phyloP scores from a whole-genome alignment of 257 asterid genomes.

The Eucommia ulmoides region DNA sequence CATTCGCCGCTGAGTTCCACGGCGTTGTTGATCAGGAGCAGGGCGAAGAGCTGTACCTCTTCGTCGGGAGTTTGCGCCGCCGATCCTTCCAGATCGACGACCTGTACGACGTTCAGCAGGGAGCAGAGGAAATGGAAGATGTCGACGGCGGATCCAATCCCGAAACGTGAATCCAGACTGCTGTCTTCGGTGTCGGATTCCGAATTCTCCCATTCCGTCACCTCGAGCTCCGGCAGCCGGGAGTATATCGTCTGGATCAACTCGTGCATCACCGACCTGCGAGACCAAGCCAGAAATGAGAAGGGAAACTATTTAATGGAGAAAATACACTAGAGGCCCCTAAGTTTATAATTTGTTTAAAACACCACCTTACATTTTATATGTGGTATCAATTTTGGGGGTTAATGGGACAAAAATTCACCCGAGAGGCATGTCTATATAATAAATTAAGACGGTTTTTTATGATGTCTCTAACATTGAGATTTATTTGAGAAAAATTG shows the following conservation, averaged over 20 bases:
- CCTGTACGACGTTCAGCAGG: slow-evolving; percentile 63
- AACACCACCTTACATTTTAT: too few relatives aligned
- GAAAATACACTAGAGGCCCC: too few relatives aligned
- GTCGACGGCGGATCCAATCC: slow-evolving; percentile 68
- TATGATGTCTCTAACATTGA: too few relatives aligned
- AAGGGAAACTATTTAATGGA: too few relatives aligned
- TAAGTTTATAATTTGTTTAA: too few relatives aligned
- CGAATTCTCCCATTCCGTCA: slow-evolving; percentile 62
- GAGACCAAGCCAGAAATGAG: too few relatives aligned
- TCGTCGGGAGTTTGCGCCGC: slow-evolving; percentile 43
- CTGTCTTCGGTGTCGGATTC: slow-evolving; percentile 84
- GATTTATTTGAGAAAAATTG: too few relatives aligned
- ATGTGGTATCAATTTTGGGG: too few relatives aligned
- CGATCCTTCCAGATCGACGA: slow-evolving; percentile 43
- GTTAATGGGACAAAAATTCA: too few relatives aligned
- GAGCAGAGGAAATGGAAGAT: slow-evolving; percentile 90
- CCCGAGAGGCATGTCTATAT: too few relatives aligned
- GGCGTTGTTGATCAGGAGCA: slow-evolving; percentile 65
- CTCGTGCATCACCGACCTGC: slow-evolving; percentile 90
- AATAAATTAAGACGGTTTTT: too few relatives aligned
- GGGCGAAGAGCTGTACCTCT: slow-evolving; percentile 60
- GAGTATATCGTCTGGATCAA: slow-evolving; percentile 55
- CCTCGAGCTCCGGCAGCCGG: slow-evolving; percentile 69
- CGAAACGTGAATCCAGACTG: slow-evolving; percentile 55
- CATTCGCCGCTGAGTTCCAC: slow-evolving; percentile 85